A percentile compares a stretch with the other conserved stretches of the same genome.
These are phyloP conservation scores for Metarhizium sp. DNA, from an alignment of 2,329 filamentous ascomycete genomes.

Conservation along the genomic window DNA sequence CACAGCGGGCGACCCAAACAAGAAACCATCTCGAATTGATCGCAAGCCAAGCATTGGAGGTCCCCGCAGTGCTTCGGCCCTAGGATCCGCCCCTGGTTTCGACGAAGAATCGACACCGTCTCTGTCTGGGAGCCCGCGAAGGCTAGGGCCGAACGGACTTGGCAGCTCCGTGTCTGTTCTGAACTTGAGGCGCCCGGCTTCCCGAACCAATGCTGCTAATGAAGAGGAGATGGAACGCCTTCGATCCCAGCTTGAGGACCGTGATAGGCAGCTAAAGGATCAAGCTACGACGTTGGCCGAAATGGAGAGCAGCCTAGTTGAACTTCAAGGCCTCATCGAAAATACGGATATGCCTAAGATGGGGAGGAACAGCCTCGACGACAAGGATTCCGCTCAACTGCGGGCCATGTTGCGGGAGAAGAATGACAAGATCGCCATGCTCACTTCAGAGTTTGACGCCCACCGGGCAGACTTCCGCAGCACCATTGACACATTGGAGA, in stretches of 20 bases:
- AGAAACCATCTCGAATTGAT: slow-evolving; percentile 37
- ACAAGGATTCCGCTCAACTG: slow-evolving; percentile 67
- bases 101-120: slow-evolving; percentile 45
- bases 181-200: slow-evolving; percentile 42
- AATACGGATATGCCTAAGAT: slow-evolving; percentile 33
- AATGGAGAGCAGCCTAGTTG: slow-evolving; percentile 82
- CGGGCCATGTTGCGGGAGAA: slow-evolving; percentile 82
- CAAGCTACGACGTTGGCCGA: slow-evolving; percentile 75
- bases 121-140: slow-evolving; percentile 37
- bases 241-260: slow-evolving; percentile 66
- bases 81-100: slow-evolving; percentile 41
- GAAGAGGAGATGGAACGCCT: slow-evolving; percentile 69
- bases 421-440: slow-evolving; percentile 89
- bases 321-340: slow-evolving; percentile 63
- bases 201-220: slow-evolving; percentile 42
- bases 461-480: slow-evolving; percentile 93
- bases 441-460: slow-evolving; percentile 89
- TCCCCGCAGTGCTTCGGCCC: slow-evolving; percentile 49
- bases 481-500: slow-evolving; percentile 91
- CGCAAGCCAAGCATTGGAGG: slow-evolving; percentile 39
- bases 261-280: slow-evolving; percentile 80
- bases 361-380: slow-evolving; percentile 44
- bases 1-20: slow-evolving; percentile 51
- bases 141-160: slow-evolving; percentile 44
- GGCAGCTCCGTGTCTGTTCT: slow-evolving; percentile 46